A percentile compares a stretch with the other conserved stretches of the same genome.
Evolutionary conservation across 352 stramenopile species (phyloP).

Genomic region (Phytophthora tubulina): DNA sequence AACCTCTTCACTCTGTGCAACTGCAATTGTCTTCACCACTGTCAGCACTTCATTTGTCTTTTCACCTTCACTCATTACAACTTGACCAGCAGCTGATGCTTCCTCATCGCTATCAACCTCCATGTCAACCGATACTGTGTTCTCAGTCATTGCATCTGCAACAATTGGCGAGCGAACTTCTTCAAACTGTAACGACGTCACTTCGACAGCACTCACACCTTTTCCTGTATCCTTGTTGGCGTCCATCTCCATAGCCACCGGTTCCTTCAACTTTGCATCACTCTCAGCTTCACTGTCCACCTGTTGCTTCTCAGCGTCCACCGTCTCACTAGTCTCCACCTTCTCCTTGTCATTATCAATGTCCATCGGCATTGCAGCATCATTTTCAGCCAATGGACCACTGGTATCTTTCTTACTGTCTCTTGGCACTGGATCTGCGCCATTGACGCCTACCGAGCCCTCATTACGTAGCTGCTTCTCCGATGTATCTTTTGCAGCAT

Average conservation of each 20-base stretch:
- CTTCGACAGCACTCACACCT: background rate
- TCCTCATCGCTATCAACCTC: constrained; percentile 12
- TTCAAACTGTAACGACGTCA: background rate
- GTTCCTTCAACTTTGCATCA: background rate
- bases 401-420: constrained; percentile 6
- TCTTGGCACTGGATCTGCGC: constrained; percentile 3
- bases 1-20: background rate
- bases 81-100: background rate
- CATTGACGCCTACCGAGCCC: background rate
- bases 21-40: background rate
- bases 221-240: background rate
- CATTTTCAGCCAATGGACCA: background rate
- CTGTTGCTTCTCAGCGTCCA: background rate
- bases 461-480: constrained; percentile 14
- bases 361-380: constrained; percentile 17
- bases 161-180: background rate
- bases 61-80: too few species aligned
- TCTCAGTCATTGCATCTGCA: background rate
- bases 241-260: constrained; percentile 4
- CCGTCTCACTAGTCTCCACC: background rate
- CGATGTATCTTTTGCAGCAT: background rate
- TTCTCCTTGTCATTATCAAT: constrained; percentile 7
- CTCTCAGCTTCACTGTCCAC: background rate
- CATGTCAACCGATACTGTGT: background rate
- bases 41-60: background rate